Percentiles rank a stretch among this genome's conserved stretches.
Conservation (phyloP, 139 green algal species). For the Nannochloris sp. region DNA sequence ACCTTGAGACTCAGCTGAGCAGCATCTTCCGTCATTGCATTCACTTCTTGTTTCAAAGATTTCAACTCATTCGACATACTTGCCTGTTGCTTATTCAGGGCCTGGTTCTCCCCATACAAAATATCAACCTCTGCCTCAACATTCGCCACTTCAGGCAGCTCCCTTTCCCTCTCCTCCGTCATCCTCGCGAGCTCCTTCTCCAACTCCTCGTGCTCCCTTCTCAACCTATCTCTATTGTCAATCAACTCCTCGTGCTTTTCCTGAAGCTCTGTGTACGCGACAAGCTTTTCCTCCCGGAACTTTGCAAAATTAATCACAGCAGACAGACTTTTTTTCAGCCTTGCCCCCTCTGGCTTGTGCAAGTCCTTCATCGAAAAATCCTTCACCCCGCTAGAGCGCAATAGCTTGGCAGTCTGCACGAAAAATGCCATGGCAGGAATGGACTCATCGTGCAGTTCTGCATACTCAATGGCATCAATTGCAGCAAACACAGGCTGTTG, state of each 20-base stretch:
- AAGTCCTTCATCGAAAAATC: constrained; percentile 84
- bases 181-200: constrained; percentile 44
- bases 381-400: constrained; percentile 59
- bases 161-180: constrained; percentile 29
- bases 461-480: constrained; percentile 78
- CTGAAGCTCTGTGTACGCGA: constrained; percentile 54
- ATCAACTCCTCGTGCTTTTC: constrained; percentile 28
- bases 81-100: constrained; percentile 63
- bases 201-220: constrained; percentile 36
- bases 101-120: constrained; percentile 42
- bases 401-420: constrained; percentile 50
- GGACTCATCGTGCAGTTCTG: constrained; percentile 89
- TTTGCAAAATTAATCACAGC: constrained; percentile 93
- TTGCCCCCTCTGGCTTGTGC: constrained; percentile 71
- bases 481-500: constrained; percentile 75
- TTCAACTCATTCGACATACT: constrained; percentile 52
- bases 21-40: constrained; percentile 44
- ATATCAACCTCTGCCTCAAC: constrained; percentile 46
- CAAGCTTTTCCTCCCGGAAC: constrained; percentile 85
- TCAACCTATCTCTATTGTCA: constrained; percentile 28
- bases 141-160: constrained; percentile 36
- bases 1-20: constrained; percentile 55
- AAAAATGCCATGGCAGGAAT: constrained; percentile 72
- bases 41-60: constrained; percentile 43
- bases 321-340: constrained; percentile 68